A percentile compares a stretch with the other conserved stretches of the same genome.
These are phyloP conservation scores for Clonostachys rhizophaga DNA, from an alignment of 2,329 filamentous ascomycete genomes.

Conservation along the genomic window DNA sequence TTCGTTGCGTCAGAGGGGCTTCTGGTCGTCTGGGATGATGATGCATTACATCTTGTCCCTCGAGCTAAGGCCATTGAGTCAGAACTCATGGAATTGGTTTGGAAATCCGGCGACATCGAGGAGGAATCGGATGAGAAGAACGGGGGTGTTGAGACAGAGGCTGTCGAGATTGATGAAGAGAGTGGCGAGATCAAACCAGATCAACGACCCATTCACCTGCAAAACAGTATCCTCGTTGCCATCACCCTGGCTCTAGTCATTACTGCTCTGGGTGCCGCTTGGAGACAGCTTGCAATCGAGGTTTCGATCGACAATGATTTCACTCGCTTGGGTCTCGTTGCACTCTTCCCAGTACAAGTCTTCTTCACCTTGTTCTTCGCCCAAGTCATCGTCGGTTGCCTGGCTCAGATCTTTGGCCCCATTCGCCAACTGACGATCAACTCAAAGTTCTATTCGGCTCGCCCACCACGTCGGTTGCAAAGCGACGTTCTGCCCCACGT, in stretches of 20 bases:
- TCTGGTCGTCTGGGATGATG: slow-evolving; percentile 79
- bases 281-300: slow-evolving; percentile 65
- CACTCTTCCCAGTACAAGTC: slow-evolving; percentile 65
- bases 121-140: slow-evolving; percentile 51
- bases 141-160: slow-evolving; percentile 34
- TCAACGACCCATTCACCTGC: slow-evolving; percentile 60
- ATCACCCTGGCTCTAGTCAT: slow-evolving; percentile 63
- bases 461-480: slow-evolving; percentile 59
- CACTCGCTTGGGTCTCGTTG: slow-evolving; percentile 59
- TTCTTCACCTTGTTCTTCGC: slow-evolving; percentile 82
- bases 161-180: slow-evolving; percentile 63
- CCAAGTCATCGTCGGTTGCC: slow-evolving; percentile 71
- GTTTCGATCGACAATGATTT: slow-evolving; percentile 60
- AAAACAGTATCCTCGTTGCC: slow-evolving; percentile 65
- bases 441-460: slow-evolving; percentile 78
- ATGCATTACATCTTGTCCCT: slow-evolving; percentile 64
- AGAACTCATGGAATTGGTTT: slow-evolving; percentile 74
- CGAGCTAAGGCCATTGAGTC: slow-evolving; percentile 70
- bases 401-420: slow-evolving; percentile 73
- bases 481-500: slow-evolving; percentile 59
- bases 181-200: slow-evolving; percentile 63
- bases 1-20: slow-evolving; percentile 69
- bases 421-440: slow-evolving; percentile 69
- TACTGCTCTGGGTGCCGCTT: slow-evolving; percentile 64
- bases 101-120: slow-evolving; percentile 55